phyloP scores from a whole-genome alignment of 1,284 basidiomycete species.

The Fomitopsis palustris region DNA sequence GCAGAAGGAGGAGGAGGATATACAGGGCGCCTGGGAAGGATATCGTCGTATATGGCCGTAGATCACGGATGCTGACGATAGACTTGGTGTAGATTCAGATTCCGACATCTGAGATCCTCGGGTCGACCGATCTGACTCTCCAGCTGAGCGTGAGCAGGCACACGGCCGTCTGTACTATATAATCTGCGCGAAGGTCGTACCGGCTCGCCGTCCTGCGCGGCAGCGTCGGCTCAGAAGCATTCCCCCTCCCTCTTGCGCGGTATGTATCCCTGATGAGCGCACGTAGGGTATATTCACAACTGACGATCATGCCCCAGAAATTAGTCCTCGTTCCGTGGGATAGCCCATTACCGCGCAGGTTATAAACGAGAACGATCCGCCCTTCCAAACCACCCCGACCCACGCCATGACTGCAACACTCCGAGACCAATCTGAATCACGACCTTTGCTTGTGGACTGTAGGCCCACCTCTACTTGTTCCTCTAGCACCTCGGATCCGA shows the following conservation, averaged over 20 bases:
- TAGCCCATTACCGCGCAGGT: conserved; percentile 1
- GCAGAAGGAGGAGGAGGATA: not conserved
- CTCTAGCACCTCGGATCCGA: not conserved
- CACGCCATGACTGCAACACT: conserved; percentile 11
- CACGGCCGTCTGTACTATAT: not conserved
- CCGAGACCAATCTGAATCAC: conserved; percentile 20
- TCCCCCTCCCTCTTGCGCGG: not conserved
- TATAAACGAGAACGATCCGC: conserved; percentile 1
- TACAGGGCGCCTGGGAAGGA: not conserved
- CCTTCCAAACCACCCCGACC: not conserved
- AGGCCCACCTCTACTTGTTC: conserved; percentile 14
- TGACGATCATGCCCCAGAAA: conserved; percentile 1
- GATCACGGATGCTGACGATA: conserved; percentile 12
- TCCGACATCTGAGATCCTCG: conserved; percentile 2
- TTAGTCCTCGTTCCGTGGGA: conserved; percentile 3
- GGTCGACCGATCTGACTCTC: not conserved
- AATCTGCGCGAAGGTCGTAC: conserved; percentile 1
- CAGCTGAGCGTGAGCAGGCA: not conserved
- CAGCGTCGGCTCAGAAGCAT: not conserved
- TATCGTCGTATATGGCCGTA: not conserved
- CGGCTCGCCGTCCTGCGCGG: not conserved
- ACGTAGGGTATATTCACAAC: not conserved
- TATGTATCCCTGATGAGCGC: not conserved
- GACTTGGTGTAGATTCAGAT: not conserved
- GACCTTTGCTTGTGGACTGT: conserved; percentile 20